phyloP scores from a whole-genome alignment of 2,329 filamentous ascomycete genomes.

The Colletotrichum limetticola region DNA sequence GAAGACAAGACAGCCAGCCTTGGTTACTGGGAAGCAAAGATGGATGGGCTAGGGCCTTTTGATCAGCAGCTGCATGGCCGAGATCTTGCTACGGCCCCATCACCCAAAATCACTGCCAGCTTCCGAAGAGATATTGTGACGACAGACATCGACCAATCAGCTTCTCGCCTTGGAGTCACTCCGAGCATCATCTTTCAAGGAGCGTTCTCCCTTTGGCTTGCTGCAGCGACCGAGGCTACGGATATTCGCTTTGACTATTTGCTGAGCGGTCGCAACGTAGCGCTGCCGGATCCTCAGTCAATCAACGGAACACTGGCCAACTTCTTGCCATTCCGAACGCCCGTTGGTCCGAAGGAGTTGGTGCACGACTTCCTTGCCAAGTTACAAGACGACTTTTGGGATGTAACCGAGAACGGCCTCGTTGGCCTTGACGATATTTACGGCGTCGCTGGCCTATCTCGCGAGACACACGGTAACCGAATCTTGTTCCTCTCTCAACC shows the following conservation, averaged over 20 bases:
- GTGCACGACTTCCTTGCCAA: background rate
- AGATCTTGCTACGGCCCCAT: conserved; percentile 14
- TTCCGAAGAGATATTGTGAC: background rate
- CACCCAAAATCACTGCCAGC: background rate
- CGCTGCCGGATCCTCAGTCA: conserved; percentile 45
- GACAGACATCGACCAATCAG: conserved; percentile 36
- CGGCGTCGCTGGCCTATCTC: background rate
- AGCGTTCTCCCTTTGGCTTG: conserved; percentile 44
- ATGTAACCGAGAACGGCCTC: conserved; percentile 1
- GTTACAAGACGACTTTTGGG: conserved; percentile 14
- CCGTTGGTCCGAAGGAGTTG: conserved; percentile 17
- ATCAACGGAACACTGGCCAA: conserved; percentile 51
- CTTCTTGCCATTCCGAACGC: conserved; percentile 47
- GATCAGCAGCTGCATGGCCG: background rate
- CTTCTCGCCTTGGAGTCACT: conserved; percentile 41
- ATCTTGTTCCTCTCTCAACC: conserved; percentile 2
- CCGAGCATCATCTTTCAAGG: conserved; percentile 48
- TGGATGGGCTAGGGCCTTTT: background rate
- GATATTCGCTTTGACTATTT: conserved; percentile 49
- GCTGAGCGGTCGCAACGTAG: conserved; percentile 50
- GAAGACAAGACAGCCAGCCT: conserved; percentile 36
- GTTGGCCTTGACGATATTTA: background rate
- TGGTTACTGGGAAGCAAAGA: conserved; percentile 37
- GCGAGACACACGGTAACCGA: background rate
- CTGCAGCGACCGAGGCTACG: conserved; percentile 33